A percentile compares a stretch with the other conserved stretches of the same genome.
Evolutionary conservation across 352 stramenopile genomes (phyloP).

Genomic region (Synura sp.): DNA sequence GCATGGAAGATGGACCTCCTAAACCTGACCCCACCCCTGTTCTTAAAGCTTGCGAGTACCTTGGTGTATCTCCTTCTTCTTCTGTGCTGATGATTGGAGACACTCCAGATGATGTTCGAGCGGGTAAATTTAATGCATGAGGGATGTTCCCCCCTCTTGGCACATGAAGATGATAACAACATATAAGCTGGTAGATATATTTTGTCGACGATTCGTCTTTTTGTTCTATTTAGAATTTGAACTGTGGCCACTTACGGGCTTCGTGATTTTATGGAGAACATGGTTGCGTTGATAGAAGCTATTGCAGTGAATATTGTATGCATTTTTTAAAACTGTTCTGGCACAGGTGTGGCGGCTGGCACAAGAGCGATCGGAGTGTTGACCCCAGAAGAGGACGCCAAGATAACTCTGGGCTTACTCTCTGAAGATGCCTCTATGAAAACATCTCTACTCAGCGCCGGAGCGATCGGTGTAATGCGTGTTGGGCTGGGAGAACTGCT

Average conservation of each 20-base stretch:
- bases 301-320: too few relatives aligned
- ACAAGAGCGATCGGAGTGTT: constrained; percentile 54
- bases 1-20: constrained; percentile 89
- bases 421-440: constrained; percentile 47
- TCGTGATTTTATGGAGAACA: too few relatives aligned
- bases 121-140: constrained; percentile 64
- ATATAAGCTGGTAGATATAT: too few relatives aligned
- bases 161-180: too few relatives aligned
- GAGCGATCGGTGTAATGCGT: constrained; percentile 62
- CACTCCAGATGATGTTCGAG: constrained; percentile 89
- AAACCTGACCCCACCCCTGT: constrained; percentile 88
- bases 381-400: constrained; percentile 70
- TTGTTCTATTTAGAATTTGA: too few relatives aligned
- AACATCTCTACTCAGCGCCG: constrained; percentile 57
- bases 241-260: too few relatives aligned
- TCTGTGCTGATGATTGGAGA: constrained; percentile 89
- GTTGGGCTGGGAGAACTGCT: constrained; percentile 70
- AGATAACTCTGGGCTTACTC: constrained; percentile 58
- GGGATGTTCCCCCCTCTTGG: too few relatives aligned
- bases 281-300: too few relatives aligned
- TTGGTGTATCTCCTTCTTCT: constrained; percentile 65
- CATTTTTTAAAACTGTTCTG: too few relatives aligned
- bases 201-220: too few relatives aligned
- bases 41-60: constrained; percentile 65
- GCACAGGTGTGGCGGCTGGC: too few relatives aligned